Conservation (phyloP, 2,329 filamentous ascomycete species). For the Sclerotinia trifoliorum region DNA sequence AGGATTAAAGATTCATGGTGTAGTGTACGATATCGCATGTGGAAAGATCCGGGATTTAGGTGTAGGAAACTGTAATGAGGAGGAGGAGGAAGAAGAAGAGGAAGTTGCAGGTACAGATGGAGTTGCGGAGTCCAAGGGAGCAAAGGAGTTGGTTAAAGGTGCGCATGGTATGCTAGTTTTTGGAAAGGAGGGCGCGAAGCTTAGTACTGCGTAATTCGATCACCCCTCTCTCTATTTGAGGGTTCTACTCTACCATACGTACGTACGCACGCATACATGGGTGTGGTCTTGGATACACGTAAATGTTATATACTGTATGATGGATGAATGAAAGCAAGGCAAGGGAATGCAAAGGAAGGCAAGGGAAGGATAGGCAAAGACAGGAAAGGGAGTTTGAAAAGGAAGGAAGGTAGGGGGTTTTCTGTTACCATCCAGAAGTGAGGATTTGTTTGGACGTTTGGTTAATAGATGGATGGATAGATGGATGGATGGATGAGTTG, state of each 20-base stretch:
- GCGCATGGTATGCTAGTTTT: constrained; percentile 54
- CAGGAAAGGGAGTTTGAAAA: constrained; percentile 12
- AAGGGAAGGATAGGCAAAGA: constrained; percentile 3
- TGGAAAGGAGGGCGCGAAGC: constrained; percentile 43
- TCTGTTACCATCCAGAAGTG: constrained; percentile 1
- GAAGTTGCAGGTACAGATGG: constrained; percentile 41
- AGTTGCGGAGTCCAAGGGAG: constrained; percentile 7
- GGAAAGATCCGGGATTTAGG: constrained; percentile 52
- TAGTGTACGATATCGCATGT: constrained; percentile 63
- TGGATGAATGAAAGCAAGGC: background rate
- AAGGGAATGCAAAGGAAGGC: too few relatives aligned
- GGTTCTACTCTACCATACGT: constrained; percentile 23
- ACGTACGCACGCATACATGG: constrained; percentile 34
- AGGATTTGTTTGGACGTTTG: constrained; percentile 3
- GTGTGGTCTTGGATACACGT: constrained; percentile 6
- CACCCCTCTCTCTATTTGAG: background rate
- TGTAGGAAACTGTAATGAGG: constrained; percentile 40
- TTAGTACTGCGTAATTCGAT: constrained; percentile 33
- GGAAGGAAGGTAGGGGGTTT: background rate
- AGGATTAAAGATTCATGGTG: constrained; percentile 73
- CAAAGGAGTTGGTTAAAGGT: constrained; percentile 40
- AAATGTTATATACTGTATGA: constrained; percentile 1
- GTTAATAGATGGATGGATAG: background rate
- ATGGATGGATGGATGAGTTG: background rate
- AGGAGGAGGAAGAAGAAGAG: constrained; percentile 1